phyloP scores from a whole-genome alignment of 2,329 filamentous ascomycete species.

The Colletotrichum phormii region DNA sequence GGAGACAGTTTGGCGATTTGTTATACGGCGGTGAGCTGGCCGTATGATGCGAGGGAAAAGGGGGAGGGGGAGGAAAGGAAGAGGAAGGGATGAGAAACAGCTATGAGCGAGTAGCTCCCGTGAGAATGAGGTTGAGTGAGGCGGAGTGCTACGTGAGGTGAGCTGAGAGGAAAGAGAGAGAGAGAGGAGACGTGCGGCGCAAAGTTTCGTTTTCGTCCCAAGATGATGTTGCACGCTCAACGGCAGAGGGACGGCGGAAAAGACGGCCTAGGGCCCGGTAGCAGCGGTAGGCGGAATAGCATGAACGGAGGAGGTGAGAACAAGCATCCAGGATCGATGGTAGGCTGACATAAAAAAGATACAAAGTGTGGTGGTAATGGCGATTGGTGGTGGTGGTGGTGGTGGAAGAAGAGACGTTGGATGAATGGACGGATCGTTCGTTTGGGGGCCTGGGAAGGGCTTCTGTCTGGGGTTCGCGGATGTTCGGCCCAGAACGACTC shows the following conservation, averaged over 20 bases:
- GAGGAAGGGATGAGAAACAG: neutral
- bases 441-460: neutral
- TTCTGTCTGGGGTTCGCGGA: neutral
- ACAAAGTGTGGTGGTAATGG: neutral
- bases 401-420: slow-evolving; percentile 7
- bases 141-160: neutral
- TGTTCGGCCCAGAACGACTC: neutral
- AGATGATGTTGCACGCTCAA: slow-evolving; percentile 7
- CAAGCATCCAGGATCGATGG: slow-evolving; percentile 36
- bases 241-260: slow-evolving; percentile 17
- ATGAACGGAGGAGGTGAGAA: slow-evolving; percentile 24
- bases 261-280: slow-evolving; percentile 30
- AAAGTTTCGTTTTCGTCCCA: slow-evolving; percentile 37
- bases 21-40: neutral
- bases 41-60: neutral
- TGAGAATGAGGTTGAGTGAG: neutral
- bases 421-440: slow-evolving; percentile 13
- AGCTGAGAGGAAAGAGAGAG: neutral
- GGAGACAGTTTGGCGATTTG: slow-evolving; percentile 21
- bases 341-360: neutral
- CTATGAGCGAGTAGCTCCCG: slow-evolving; percentile 1
- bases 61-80: neutral
- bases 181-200: slow-evolving; percentile 32
- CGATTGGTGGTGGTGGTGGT: neutral
- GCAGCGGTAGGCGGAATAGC: slow-evolving; percentile 18